Base-by-base conservation (phyloP, 169 alveolate genomes). In the Plasmodium knowlesi region DNA sequence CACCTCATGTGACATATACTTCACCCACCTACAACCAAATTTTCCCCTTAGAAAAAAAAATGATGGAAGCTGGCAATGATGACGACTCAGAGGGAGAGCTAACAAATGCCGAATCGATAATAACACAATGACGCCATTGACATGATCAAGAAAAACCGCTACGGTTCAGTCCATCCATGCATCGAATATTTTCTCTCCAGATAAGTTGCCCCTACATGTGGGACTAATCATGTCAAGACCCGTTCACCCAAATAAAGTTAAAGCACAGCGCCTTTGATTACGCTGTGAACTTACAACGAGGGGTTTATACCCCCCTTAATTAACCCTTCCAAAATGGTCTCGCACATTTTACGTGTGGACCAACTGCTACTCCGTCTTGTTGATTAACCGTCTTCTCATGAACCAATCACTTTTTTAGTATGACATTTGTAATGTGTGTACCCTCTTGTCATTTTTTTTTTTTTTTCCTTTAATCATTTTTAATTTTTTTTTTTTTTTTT, bases 41-140 rank as follows among this genome's bases (percentile, higher is more conserved):
- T 10, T 57, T 57, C 4, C 37, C 28, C 76, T 6, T 28, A 71
- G 41, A 30, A 71, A 57, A 32, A 84, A 41, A 67, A 84, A 71
- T 9, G 57, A 16, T 70, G 83, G 76, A 73, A 41, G 28, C 71
- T 70, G 76, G 70, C 72, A 84, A 84, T 25, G 83, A 41, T n/a
- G 82, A 61, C 16, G 92, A 70, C 43, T 71, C 83, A 37, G 92
- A 84, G 32, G 74, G 73, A 80, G 92, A 84, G 50, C 30, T 84
- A 4, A 84, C 92, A 8, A 70, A 39, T 46, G 83, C 50, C 28
- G 92, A 84, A 12, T 46, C 80, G 30, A 84, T 72, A 71, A 37
- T 43, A 82, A 82, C 25, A n/a, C 32, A 61, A 9, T 61, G 74
- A 61, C 12, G 37, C 12, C 30, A 0, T 46, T 12, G 57, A n/a